These are phyloP conservation scores for Rosa persica DNA, from an alignment of 306 rosid genomes.

Conservation along the genomic window DNA sequence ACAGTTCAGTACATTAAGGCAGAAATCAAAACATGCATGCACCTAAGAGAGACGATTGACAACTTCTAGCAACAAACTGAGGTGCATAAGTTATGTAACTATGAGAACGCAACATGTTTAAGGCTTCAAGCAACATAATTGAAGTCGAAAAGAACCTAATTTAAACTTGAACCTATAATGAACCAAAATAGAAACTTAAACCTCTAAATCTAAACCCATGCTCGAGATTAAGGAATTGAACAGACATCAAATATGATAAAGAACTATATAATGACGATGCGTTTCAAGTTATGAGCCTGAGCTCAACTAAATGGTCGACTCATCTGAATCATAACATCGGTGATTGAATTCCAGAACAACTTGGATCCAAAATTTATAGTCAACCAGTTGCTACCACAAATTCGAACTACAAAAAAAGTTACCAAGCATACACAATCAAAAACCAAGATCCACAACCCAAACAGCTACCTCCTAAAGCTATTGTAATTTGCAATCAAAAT, in stretches of 20 bases:
- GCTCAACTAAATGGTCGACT: background rate
- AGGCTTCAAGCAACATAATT: background rate
- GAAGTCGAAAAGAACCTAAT: background rate
- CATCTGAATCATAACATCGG: background rate
- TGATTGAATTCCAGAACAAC: background rate
- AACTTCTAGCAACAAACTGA: background rate
- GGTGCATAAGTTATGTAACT: background rate
- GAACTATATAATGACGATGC: too few relatives aligned
- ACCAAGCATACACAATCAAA: background rate
- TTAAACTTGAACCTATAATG: background rate
- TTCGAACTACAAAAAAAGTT: background rate
- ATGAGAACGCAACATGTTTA: background rate
- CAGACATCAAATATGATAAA: too few relatives aligned
- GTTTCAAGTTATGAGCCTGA: too few relatives aligned
- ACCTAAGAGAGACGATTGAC: background rate
- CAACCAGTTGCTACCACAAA: background rate
- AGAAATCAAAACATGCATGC: background rate
- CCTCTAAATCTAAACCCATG: conserved; percentile 14
- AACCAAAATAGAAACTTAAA: conserved; percentile 5
- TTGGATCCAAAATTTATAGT: conserved; percentile 13
- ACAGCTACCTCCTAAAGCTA: background rate
- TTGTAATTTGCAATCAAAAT: background rate
- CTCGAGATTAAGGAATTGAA: background rate
- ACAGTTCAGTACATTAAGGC: background rate
- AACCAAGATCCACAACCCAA: conserved; percentile 32